A percentile compares a stretch with the other conserved stretches of the same genome.
Evolutionary conservation across 768 basidiomycete species (phyloP).

Genomic region (Mycena venus): DNA sequence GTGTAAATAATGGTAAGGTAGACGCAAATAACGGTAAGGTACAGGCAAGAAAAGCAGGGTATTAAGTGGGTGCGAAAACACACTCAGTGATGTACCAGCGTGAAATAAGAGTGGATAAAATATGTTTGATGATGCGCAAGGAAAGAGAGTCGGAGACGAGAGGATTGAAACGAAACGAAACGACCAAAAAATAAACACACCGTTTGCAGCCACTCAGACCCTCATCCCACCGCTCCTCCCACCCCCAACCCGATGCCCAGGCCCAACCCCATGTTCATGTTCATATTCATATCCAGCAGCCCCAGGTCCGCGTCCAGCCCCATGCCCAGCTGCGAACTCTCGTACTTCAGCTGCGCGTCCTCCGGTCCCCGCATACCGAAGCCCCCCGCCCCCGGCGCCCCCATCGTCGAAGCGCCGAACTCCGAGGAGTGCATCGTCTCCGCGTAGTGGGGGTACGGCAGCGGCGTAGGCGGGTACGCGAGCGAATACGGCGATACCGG

Average conservation of each 20-base stretch:
- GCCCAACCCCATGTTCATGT: slow-evolving; percentile 24
- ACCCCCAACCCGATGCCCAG: slow-evolving; percentile 28
- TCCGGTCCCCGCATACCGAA: slow-evolving; percentile 10
- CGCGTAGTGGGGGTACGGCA: slow-evolving; percentile 27
- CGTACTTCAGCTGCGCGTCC: slow-evolving; percentile 18
- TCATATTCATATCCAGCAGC: slow-evolving; percentile 23
- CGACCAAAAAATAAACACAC: not conserved
- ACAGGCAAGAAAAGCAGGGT: not conserved
- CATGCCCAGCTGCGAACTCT: slow-evolving; percentile 7
- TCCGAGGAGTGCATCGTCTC: slow-evolving; percentile 21
- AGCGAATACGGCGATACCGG: slow-evolving; percentile 28
- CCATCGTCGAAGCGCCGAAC: slow-evolving; percentile 7
- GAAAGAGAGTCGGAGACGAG: not conserved
- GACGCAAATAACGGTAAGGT: not conserved
- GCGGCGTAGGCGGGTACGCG: slow-evolving; percentile 31
- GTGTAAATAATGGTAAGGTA: not conserved
- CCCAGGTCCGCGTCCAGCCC: slow-evolving; percentile 27
- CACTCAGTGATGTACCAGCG: not conserved
- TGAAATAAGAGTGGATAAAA: not conserved
- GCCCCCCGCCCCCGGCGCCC: no score
- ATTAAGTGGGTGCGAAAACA: not conserved
- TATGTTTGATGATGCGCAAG: not conserved
- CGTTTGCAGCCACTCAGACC: slow-evolving; percentile 8
- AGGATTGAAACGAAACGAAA: not conserved
- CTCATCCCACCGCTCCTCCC: slow-evolving; percentile 32